phyloP scores from a whole-genome alignment of 2,329 filamentous ascomycete genomes.

The Epichloe gansuensis region DNA sequence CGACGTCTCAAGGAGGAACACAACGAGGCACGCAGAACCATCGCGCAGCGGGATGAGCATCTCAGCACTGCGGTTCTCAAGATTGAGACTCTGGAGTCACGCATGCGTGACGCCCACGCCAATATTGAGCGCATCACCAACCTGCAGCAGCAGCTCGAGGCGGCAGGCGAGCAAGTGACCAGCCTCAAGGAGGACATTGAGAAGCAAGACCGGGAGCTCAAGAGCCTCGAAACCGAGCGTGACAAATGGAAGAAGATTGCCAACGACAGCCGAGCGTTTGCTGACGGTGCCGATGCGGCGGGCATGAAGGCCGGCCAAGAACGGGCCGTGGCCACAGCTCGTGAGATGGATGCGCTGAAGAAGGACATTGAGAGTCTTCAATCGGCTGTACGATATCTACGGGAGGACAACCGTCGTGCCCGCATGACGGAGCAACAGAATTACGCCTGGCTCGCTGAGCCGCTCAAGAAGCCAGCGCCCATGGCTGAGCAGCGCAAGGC shows the following conservation, averaged over 20 bases:
- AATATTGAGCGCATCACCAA: conserved; percentile 58
- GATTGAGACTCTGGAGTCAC: conserved; percentile 81
- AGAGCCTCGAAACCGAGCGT: conserved; percentile 49
- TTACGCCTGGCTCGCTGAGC: conserved; percentile 49
- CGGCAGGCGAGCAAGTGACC: conserved; percentile 35
- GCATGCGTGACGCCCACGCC: conserved; percentile 71
- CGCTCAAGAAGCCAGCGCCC: conserved; percentile 35
- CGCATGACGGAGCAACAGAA: conserved; percentile 42
- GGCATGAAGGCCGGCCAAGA: conserved; percentile 48
- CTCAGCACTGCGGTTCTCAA: conserved; percentile 82
- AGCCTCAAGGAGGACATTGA: conserved; percentile 51
- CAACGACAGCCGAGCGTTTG: conserved; percentile 44
- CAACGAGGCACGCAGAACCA: conserved; percentile 58
- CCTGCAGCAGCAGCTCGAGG: conserved; percentile 46
- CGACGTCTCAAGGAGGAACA: conserved; percentile 68
- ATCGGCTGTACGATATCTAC: conserved; percentile 52
- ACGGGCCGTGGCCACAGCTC: conserved; percentile 54
- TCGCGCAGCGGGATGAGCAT: conserved; percentile 64
- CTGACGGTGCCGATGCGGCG: conserved; percentile 37
- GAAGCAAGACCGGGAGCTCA: conserved; percentile 54
- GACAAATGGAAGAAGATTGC: conserved; percentile 62
- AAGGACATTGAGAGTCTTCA: conserved; percentile 53
- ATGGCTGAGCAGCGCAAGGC: conserved; percentile 35
- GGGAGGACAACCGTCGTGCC: conserved; percentile 52
- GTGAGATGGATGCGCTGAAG: conserved; percentile 61